Base-by-base conservation (phyloP, 768 basidiomycete species). In the Mycena haematopus region DNA sequence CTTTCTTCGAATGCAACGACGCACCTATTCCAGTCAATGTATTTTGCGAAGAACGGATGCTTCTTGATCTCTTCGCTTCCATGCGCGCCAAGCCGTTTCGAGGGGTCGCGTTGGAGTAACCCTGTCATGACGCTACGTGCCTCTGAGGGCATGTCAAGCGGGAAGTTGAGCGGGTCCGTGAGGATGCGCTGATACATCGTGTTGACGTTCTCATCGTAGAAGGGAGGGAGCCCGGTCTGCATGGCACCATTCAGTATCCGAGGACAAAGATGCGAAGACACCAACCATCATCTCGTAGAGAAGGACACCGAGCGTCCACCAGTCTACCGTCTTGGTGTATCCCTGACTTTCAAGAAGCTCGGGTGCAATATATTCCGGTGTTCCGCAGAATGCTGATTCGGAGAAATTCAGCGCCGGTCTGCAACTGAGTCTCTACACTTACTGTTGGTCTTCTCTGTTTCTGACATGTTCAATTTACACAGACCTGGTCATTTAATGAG, bases 121-220 rank as follows among this genome's bases (percentile, higher is more conserved):
- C 89, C 93, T 0, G 85, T 87, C 82, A 99, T 92, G 50, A 99
- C 88, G 60, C 91, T 91, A 69, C 88, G 83, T 1, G 97, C 96
- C 72, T 99, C 96, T 0, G 86, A 77, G 1, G 90, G 82, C 79
- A 99, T 91, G 69, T 98, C 96, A 13, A 88, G 79, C 9, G 93
- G 92, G 84, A 99, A 99, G 38, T 91, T 83, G 38, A 99, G 86
- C 1, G 96, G 96, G 71, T 99, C 96, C 25, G 89, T 84, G 25
- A 99, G 84, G 72, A 99, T 99, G 62, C 96, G 90, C 75, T 95
- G 92, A 73, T 96, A 96, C 95, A 96, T 97, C 45, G 92, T 91
- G 79, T 96, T 96, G 45, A 96, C 96, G 74, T 99, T 97, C 75
- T 99, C 96, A 70, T 98, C 96, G 75, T 98, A 99, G 84, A 97